phyloP scores from a whole-genome alignment of 257 asterid species.

The Ligustrum vulgare region DNA sequence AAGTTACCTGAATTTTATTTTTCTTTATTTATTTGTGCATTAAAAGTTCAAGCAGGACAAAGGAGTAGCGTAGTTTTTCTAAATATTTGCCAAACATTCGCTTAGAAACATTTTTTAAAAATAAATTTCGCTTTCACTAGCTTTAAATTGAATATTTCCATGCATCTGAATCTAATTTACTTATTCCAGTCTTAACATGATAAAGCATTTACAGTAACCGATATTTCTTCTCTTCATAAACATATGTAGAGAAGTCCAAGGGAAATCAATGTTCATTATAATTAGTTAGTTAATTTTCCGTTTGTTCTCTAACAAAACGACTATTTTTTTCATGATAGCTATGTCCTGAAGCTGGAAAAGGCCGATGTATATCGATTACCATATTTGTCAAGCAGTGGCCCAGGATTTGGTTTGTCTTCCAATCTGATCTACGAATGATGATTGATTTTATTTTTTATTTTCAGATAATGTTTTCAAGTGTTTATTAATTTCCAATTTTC shows the following conservation, averaged over 20 bases:
- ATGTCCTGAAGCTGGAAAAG: constrained; percentile 90
- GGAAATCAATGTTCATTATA: constrained; percentile 13
- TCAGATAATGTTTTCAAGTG: not conserved
- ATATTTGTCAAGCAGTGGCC: constrained; percentile 87
- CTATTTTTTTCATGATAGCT: constrained; percentile 54
- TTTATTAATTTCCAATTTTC: constrained; percentile 1
- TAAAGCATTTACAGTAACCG: not conserved
- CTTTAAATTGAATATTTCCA: not conserved
- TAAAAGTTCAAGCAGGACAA: not conserved
- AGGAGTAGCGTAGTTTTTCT: constrained; percentile 2
- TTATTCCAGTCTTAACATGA: not conserved
- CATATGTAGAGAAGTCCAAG: not conserved
- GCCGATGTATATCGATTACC: constrained; percentile 97
- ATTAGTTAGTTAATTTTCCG: constrained; percentile 7
- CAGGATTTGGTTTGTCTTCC: constrained; percentile 82
- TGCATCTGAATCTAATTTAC: constrained; percentile 15
- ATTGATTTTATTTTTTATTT: not conserved
- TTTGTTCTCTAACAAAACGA: constrained; percentile 27
- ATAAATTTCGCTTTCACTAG: not conserved
- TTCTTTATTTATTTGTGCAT: constrained; percentile 8
- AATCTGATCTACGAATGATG: constrained; percentile 12
- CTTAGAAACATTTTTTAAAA: not conserved
- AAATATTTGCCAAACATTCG: not conserved
- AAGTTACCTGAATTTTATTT: constrained; percentile 6
- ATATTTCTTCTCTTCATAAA: not conserved